Conservation (phyloP, 768 basidiomycete species). For the Tremella mesenterica region DNA sequence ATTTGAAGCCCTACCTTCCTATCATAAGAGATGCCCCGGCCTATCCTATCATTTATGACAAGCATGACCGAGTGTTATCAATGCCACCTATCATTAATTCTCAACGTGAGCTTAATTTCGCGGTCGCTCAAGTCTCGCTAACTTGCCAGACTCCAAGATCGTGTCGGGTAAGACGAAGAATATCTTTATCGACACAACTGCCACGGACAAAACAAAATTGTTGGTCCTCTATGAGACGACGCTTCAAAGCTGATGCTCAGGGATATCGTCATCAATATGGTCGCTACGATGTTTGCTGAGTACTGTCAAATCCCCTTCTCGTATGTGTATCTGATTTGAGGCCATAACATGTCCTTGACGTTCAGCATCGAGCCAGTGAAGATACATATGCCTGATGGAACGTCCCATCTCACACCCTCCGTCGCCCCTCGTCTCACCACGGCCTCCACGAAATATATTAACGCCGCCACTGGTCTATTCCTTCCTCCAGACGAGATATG, state of each 20-base stretch:
- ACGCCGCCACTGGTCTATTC: conserved; percentile 82
- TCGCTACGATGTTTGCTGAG: conserved; percentile 96
- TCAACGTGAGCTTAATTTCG: conserved; percentile 27
- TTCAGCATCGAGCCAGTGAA: conserved; percentile 85
- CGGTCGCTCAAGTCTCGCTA: not conserved
- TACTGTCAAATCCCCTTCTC: conserved; percentile 86
- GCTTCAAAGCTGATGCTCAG: conserved; percentile 15
- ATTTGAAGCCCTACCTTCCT: conserved; percentile 74
- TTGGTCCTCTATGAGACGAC: conserved; percentile 6
- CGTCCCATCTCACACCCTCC: conserved; percentile 67
- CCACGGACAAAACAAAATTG: conserved; percentile 92
- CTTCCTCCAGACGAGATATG: conserved; percentile 61
- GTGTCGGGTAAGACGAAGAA: conserved; percentile 76
- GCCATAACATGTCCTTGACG: not conserved
- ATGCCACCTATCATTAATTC: conserved; percentile 78
- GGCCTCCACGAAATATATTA: conserved; percentile 83
- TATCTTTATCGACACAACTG: conserved; percentile 93
- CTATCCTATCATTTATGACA: conserved; percentile 96
- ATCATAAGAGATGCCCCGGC: conserved; percentile 93
- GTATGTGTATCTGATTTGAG: conserved; percentile 51
- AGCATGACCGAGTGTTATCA: conserved; percentile 73
- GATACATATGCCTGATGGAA: conserved; percentile 69
- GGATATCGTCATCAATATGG: conserved; percentile 87
- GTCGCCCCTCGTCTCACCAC: conserved; percentile 61
- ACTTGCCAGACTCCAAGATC: conserved; percentile 70